These are phyloP conservation scores for Logfia minima DNA, from an alignment of 129 eudicot species.

Conservation along the genomic window DNA sequence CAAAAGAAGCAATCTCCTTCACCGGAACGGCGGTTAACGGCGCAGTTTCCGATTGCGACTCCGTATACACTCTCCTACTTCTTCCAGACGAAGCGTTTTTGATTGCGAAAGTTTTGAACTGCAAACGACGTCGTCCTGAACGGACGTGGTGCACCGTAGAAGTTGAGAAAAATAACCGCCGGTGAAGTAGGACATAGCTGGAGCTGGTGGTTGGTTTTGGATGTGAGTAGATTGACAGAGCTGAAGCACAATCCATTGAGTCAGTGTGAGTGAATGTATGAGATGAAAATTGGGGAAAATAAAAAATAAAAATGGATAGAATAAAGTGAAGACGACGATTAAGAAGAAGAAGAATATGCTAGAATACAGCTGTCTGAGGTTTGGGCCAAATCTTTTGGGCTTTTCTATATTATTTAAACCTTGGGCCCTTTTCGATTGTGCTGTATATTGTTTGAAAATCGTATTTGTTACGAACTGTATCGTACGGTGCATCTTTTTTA, in stretches of 20 bases:
- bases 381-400: constrained; percentile 8
- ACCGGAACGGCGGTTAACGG: constrained; percentile 40
- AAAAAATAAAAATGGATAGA: constrained; percentile 1
- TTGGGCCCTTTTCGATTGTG: constrained; percentile 3
- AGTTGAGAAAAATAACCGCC: constrained; percentile 22
- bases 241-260: constrained; percentile 46
- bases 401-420: neutral
- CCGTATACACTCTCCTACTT: constrained; percentile 53
- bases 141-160: constrained; percentile 8
- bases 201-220: constrained; percentile 37
- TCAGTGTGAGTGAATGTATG: constrained; percentile 11
- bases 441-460: too few relatives aligned
- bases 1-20: constrained; percentile 49
- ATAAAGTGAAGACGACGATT: constrained; percentile 9
- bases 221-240: constrained; percentile 46
- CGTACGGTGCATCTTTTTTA: too few relatives aligned
- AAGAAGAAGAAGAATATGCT: constrained; percentile 20
- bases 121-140: constrained; percentile 27
- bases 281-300: constrained; percentile 14
- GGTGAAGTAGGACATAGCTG: constrained; percentile 18
- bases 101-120: constrained; percentile 20
- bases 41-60: constrained; percentile 51
- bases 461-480: too few relatives aligned
- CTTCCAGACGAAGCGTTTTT: constrained; percentile 44
- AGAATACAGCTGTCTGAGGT: neutral